These are phyloP conservation scores for Taphrina sp. DNA, from an alignment of 1,139 yeast genomes.

Conservation along the genomic window DNA sequence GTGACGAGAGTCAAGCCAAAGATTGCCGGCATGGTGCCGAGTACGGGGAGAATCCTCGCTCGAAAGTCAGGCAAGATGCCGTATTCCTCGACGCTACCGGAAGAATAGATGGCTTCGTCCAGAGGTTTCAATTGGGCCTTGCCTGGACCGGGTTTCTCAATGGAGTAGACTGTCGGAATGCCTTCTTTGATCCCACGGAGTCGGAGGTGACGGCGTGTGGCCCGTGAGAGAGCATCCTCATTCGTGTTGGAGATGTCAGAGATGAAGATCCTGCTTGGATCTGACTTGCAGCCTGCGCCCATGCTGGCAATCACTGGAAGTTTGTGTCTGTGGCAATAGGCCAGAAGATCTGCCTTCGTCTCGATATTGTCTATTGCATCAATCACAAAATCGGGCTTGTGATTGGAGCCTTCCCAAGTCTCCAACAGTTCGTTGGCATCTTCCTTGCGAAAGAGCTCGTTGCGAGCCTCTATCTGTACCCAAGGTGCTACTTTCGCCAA, in stretches of 20 bases:
- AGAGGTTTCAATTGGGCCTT: conserved; percentile 84
- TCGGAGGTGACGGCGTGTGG: conserved; percentile 79
- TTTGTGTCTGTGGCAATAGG: conserved; percentile 61
- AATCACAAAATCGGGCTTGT: conserved; percentile 57
- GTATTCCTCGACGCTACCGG: conserved; percentile 82
- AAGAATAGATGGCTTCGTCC: conserved; percentile 70
- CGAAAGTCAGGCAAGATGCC: conserved; percentile 86
- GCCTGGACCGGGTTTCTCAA: conserved; percentile 94
- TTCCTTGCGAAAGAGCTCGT: conserved; percentile 71
- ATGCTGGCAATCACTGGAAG: conserved; percentile 78
- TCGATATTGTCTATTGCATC: conserved; percentile 96
- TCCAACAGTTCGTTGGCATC: conserved; percentile 59
- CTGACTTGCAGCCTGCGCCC: conserved; percentile 93
- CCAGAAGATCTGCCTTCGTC: conserved; percentile 84
- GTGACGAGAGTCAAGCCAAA: conserved; percentile 91
- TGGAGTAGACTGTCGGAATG: conserved; percentile 84
- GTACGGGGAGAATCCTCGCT: conserved; percentile 87
- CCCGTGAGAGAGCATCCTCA: conserved; percentile 89
- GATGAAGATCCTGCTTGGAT: conserved; percentile 75
- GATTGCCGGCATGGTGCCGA: conserved; percentile 95
- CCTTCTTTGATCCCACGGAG: conserved; percentile 71
- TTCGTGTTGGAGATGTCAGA: conserved; percentile 77
- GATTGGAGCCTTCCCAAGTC: conserved; percentile 48
- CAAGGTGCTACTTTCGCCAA: conserved; percentile 80
- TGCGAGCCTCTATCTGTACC: conserved; percentile 74